These are phyloP conservation scores for Simplicillium sp. DNA, from an alignment of 2,329 filamentous ascomycete species.

Conservation along the genomic window DNA sequence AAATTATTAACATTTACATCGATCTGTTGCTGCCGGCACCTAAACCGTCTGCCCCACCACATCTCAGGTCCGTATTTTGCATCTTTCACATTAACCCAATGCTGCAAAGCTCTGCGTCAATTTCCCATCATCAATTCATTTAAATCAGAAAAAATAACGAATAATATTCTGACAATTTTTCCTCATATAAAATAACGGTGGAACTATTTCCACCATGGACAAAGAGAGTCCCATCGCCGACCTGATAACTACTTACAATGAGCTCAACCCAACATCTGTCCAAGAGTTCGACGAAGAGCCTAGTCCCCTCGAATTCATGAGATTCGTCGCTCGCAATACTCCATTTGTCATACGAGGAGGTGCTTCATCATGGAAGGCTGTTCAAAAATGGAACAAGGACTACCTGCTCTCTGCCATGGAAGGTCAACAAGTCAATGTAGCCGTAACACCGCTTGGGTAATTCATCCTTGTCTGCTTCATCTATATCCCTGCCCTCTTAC, in stretches of 20 bases:
- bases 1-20: too few relatives aligned
- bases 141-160: too few relatives aligned
- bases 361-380: conserved; percentile 54
- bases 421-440: conserved; percentile 58
- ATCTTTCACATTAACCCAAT: too few relatives aligned
- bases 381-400: conserved; percentile 49
- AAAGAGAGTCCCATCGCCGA: conserved; percentile 17
- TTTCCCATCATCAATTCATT: too few relatives aligned
- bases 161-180: too few relatives aligned
- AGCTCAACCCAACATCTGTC: conserved; percentile 54
- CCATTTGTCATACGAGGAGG: conserved; percentile 64
- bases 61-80: too few relatives aligned
- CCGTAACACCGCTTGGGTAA: conserved; percentile 64
- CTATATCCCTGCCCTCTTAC: not conserved
- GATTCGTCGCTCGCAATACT: conserved; percentile 62
- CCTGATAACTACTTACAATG: conserved; percentile 61
- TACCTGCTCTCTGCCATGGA: conserved; percentile 49
- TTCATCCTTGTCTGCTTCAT: conserved; percentile 12
- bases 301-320: conserved; percentile 71
- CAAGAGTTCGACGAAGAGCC: conserved; percentile 56
- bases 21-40: too few relatives aligned
- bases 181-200: too few relatives aligned
- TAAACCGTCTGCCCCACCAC: too few relatives aligned
- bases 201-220: not conserved
- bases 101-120: too few relatives aligned